These are phyloP conservation scores for Guadua angustifolia DNA, from an alignment of 176 grass and related monocot genomes.

Conservation along the genomic window DNA sequence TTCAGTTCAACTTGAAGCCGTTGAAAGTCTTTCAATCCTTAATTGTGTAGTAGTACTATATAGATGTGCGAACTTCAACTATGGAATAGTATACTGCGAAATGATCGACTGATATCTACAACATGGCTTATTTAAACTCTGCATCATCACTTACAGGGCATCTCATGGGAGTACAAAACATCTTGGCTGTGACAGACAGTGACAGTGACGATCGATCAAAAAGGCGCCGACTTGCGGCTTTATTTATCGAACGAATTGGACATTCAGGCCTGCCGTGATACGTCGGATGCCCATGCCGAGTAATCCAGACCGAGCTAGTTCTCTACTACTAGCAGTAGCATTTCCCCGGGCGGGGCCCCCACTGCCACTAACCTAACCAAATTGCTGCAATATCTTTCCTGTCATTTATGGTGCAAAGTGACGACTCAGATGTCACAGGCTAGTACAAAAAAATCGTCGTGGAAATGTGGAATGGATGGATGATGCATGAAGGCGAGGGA, in stretches of 20 bases:
- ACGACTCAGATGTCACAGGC: conserved; percentile 36
- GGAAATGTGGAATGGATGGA: not conserved
- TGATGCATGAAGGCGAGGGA: conserved; percentile 28
- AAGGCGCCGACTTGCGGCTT: conserved; percentile 39
- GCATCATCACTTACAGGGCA: conserved; percentile 3
- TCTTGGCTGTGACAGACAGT: conserved; percentile 1
- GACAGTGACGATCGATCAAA: conserved; percentile 8
- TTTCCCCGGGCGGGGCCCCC: not conserved
- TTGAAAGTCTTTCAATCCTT: not conserved
- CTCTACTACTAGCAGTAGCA: too few species aligned
- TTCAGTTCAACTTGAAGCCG: conserved; percentile 44
- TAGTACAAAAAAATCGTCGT: not conserved
- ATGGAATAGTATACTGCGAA: not conserved
- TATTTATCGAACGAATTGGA: not conserved
- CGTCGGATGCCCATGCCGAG: conserved; percentile 37
- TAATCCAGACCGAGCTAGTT: conserved; percentile 6
- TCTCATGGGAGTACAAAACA: not conserved
- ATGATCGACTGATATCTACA: conserved; percentile 8
- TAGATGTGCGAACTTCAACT: not conserved
- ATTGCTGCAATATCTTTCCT: not conserved
- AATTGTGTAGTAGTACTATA: not conserved
- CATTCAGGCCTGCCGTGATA: conserved; percentile 10
- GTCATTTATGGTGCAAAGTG: conserved; percentile 8
- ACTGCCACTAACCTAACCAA: conserved; percentile 12
- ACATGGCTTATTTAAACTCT: conserved; percentile 11